Evolutionary conservation across 305 asterid species (phyloP), one percentile per base, ranked within the genome.

Genomic region (Fraxinus greggii): DNA sequence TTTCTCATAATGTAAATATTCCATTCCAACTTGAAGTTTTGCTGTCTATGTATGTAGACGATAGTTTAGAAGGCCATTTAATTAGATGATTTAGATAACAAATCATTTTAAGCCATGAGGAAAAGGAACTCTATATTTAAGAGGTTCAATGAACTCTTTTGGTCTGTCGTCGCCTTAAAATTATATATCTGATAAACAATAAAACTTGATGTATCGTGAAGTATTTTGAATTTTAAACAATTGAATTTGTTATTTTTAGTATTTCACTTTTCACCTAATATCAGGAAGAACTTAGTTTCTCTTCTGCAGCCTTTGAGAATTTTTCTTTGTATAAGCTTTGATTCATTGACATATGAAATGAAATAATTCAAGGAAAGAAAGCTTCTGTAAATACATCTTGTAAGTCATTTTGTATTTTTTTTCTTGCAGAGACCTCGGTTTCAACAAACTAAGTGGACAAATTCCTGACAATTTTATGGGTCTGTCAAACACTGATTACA

Each of bases 361-460:
- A 63, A 8, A 63, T 63, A 2, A 24, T 63, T 63, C 6, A 26
- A 10, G 59, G n/a, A 36, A 74, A 4, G 28, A 8, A 48, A 54
- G 26, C 10, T 5, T n/a, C n/a, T 5, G 65, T 26, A n/a, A 54
- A n/a, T 54, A n/a, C 42, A 6, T 38, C n/a, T 67, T 23, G 45
- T 74, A 12, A 54, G 17, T 42, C 13, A 35, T 74, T 61, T 77
- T 42, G 67, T 51, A 23, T 70, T 54, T 67, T 77, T 78, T 70
- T 72, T 48, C 21, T 59, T 83, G 87, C 90, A 93, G 98, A 82
- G 98, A 91, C 87, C 84, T 93, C 82, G 90, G 94, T 84, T 93
- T 89, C 89, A 93, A 93, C 91, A 89, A 88, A 79, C 81, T 93
- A 79, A 88, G 82, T 17, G 95, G 95, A 74, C 85, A 86, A 0